These are phyloP conservation scores for Lachnellula subtilissima DNA, from an alignment of 2,329 filamentous ascomycete genomes.

Conservation along the genomic window DNA sequence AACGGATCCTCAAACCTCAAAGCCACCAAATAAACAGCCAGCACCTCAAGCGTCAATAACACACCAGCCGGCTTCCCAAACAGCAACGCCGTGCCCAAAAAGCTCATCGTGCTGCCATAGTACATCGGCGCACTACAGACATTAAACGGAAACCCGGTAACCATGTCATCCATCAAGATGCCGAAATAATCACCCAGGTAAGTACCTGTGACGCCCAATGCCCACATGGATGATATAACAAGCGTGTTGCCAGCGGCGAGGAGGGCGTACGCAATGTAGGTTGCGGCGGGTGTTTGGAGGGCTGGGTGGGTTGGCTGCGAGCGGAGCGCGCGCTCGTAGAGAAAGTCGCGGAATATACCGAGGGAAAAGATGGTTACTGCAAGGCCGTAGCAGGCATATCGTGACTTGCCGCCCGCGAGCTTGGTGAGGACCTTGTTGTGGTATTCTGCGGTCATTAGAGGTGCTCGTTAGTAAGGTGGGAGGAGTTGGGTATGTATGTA, in stretches of 20 bases:
- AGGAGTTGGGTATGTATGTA: slow-evolving; percentile 34
- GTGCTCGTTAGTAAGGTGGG: slow-evolving; percentile 8
- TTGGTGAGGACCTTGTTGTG: slow-evolving; percentile 84
- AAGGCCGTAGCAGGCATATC: slow-evolving; percentile 82
- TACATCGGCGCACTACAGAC: slow-evolving; percentile 93
- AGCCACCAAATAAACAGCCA: slow-evolving; percentile 73
- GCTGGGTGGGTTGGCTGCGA: slow-evolving; percentile 70
- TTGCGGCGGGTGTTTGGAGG: slow-evolving; percentile 55
- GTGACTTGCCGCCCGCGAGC: slow-evolving; percentile 73
- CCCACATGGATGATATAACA: slow-evolving; percentile 85
- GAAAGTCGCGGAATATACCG: slow-evolving; percentile 79
- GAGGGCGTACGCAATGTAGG: slow-evolving; percentile 64
- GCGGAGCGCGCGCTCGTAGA: slow-evolving; percentile 80
- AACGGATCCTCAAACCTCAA: slow-evolving; percentile 90
- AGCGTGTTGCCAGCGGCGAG: slow-evolving; percentile 75
- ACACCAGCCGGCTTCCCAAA: slow-evolving; percentile 85
- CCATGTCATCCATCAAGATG: slow-evolving; percentile 91
- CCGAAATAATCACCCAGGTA: slow-evolving; percentile 99
- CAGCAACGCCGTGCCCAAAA: slow-evolving; percentile 79
- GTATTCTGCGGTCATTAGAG: slow-evolving; percentile 62
- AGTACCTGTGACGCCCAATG: slow-evolving; percentile 87
- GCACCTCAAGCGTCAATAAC: slow-evolving; percentile 68
- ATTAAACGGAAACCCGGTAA: slow-evolving; percentile 95
- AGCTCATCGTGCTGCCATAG: slow-evolving; percentile 87
- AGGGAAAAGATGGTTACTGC: slow-evolving; percentile 86